Percentiles rank a stretch among this genome's conserved stretches.
Conservation (phyloP, 2,329 filamentous ascomycete genomes). For the Xylaria sp. region DNA sequence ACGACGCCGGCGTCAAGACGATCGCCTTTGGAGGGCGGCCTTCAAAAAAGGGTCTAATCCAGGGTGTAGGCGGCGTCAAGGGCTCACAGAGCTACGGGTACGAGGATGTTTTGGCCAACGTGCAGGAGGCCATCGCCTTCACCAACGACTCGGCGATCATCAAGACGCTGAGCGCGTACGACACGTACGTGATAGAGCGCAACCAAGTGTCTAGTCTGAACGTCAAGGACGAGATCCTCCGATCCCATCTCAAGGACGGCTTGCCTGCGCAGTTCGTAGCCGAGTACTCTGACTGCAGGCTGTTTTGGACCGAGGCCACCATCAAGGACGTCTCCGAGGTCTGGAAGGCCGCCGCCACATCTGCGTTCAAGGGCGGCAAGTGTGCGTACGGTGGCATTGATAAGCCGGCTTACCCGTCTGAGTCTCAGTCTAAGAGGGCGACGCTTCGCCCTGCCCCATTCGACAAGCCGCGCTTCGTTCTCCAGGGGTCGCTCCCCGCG, state of each 20-base stretch:
- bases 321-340: conserved; percentile 57
- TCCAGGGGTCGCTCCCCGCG: conserved; percentile 22
- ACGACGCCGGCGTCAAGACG: conserved; percentile 63
- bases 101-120: conserved; percentile 45
- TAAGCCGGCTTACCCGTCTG: conserved; percentile 18
- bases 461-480: conserved; percentile 38
- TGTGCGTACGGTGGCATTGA: conserved; percentile 53
- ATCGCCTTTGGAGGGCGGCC: conserved; percentile 63
- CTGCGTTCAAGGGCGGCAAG: conserved; percentile 55
- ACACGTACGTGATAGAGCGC: conserved; percentile 48
- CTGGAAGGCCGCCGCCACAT: conserved; percentile 58
- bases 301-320: conserved; percentile 63
- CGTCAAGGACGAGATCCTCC: conserved; percentile 54
- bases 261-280: conserved; percentile 60
- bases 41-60: conserved; percentile 57
- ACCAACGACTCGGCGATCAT: conserved; percentile 46
- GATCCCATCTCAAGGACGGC: conserved; percentile 52
- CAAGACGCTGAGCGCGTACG: conserved; percentile 49
- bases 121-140: conserved; percentile 40
- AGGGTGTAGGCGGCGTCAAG: conserved; percentile 65
- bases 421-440: conserved; percentile 29
- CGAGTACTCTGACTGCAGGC: conserved; percentile 60
- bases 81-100: conserved; percentile 56
- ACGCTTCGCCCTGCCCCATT: conserved; percentile 35
- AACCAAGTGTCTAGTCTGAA: conserved; percentile 51